Evolutionary conservation across 192 early-diverging fungal species (phyloP).

Genomic region (Spizellomyces punctatus): DNA sequence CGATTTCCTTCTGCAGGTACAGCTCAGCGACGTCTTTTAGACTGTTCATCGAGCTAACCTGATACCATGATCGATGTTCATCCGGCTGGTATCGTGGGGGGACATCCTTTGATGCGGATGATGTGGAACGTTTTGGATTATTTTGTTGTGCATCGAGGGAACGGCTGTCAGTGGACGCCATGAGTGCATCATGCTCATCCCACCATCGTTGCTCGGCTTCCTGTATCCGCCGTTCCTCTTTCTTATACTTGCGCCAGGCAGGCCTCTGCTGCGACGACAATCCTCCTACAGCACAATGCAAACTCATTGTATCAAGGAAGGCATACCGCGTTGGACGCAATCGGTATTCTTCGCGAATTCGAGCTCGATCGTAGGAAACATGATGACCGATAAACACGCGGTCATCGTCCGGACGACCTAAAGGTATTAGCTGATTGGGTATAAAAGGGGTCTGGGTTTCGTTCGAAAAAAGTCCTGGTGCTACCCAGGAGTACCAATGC

Average conservation of each 20-base stretch:
- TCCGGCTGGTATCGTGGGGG: too few relatives aligned
- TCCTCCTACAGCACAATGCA: conserved; percentile 88
- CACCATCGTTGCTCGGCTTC: conserved; percentile 1
- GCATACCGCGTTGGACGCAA: conserved; percentile 54
- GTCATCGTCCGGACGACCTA: conserved; percentile 48
- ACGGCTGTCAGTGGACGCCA: too few relatives aligned
- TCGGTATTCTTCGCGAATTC: conserved; percentile 84
- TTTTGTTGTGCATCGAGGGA: not conserved
- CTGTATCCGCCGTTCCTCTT: conserved; percentile 47
- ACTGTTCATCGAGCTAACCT: conserved; percentile 70
- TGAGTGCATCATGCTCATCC: too few relatives aligned
- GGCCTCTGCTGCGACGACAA: conserved; percentile 87
- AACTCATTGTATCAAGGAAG: conserved; percentile 91
- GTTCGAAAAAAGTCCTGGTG: conserved; percentile 69
- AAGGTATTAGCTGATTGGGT: conserved; percentile 64
- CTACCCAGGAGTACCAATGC: conserved; percentile 92
- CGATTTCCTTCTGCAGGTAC: conserved; percentile 62
- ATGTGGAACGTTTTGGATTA: not conserved
- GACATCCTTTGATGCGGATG: not conserved
- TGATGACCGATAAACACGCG: conserved; percentile 87
- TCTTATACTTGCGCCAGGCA: conserved; percentile 73
- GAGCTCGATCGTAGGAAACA: conserved; percentile 87
- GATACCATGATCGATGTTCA: conserved; percentile 44
- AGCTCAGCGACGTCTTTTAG: conserved; percentile 78
- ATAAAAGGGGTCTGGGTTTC: conserved; percentile 1